Evolutionary conservation across 352 stramenopile species (phyloP), one percentile per base, ranked within the genome.

Genomic region (Phytopythium helicoides): DNA sequence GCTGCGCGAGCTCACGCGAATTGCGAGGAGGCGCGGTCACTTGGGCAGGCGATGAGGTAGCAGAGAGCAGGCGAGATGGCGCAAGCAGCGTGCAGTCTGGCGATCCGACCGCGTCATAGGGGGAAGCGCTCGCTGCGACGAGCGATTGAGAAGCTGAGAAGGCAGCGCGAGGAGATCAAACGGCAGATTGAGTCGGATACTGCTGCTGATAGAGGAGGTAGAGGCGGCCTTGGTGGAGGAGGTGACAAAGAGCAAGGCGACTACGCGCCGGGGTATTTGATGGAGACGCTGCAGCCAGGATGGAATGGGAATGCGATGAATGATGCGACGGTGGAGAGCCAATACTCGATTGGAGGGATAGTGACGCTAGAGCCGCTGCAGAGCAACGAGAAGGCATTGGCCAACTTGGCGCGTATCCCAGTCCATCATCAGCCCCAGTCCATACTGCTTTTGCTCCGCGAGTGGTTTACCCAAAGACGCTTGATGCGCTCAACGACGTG

Each of bases 311-410:
- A 21, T 31, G 22, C 23, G 16, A 45, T 14, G 25, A 56, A 4
- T 31, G 31, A 57, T 8, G 21, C 39, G 18, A 18, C 50, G 18
- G 35, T 19, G 9, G 62, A 73, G 22, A 72, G 57, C 8, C 67
- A 80, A 22, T 89, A 80, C 40, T 72, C 73, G 12, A 87, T 89
- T 54, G 71, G 71, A 40, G 78, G 78, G 6, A 58, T 86, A 10
- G 73, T 89, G 36, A 81, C 71, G 6, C 58, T 86, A 12, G 74
- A 78, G 34, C 66, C 62, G 11, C 49, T 81, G 33, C 62, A 9
- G 19, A 16, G 12, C 16, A 35, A 15, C 16, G 33, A 3, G 14
- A 22, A 33, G 10, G 26, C 9, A 19, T 12, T 25, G 18, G 47
- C n/a, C 19, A 7, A 21, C 3, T 7, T 19, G 1, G 0, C 31